Evolutionary conservation across 495 filamentous ascomycete genomes (phyloP).

Genomic region (Coniosporium apollinis): DNA sequence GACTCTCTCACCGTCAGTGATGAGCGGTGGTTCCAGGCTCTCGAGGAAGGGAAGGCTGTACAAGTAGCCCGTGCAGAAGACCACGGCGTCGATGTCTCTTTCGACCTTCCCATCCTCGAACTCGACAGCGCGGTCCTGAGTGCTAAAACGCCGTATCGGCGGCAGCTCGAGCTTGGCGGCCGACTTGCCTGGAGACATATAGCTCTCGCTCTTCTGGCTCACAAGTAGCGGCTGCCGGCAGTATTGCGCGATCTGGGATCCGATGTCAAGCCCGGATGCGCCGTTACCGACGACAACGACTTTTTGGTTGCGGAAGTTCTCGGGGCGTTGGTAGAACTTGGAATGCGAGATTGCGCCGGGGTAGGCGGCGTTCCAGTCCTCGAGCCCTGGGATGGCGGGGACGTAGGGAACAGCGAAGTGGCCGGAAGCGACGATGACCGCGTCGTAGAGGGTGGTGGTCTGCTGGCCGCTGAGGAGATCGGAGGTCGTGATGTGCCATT

Average conservation of each 20-base stretch:
- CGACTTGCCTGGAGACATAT: conserved; percentile 10
- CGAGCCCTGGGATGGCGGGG: conserved; percentile 44
- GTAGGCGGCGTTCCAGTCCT: conserved; percentile 37
- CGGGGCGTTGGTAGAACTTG: conserved; percentile 54
- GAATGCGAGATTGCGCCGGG: conserved; percentile 61
- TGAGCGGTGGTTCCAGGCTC: conserved; percentile 37
- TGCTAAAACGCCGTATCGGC: conserved; percentile 41
- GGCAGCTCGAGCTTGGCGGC: conserved; percentile 35
- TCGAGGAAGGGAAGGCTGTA: conserved; percentile 55
- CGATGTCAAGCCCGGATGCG: conserved; percentile 68
- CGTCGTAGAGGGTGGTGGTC: conserved; percentile 39
- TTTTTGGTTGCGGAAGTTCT: conserved; percentile 34
- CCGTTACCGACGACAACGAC: conserved; percentile 64
- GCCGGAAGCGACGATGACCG: conserved; percentile 68
- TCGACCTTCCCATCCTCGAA: conserved; percentile 40
- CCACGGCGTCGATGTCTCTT: conserved; percentile 41
- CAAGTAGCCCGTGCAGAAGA: conserved; percentile 65
- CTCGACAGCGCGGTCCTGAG: conserved; percentile 29
- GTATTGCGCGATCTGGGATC: conserved; percentile 46
- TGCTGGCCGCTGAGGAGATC: conserved; percentile 27
- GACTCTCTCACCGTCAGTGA: conserved; percentile 52
- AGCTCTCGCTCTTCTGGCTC: conserved; percentile 32
- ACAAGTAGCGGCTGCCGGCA: conserved; percentile 35
- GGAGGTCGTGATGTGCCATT: conserved; percentile 39
- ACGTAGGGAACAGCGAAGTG: conserved; percentile 61